A percentile compares a stretch with the other conserved stretches of the same genome.
Evolutionary conservation across 2,329 filamentous ascomycete genomes (phyloP).

Genomic region (Microcyclosporella mali): DNA sequence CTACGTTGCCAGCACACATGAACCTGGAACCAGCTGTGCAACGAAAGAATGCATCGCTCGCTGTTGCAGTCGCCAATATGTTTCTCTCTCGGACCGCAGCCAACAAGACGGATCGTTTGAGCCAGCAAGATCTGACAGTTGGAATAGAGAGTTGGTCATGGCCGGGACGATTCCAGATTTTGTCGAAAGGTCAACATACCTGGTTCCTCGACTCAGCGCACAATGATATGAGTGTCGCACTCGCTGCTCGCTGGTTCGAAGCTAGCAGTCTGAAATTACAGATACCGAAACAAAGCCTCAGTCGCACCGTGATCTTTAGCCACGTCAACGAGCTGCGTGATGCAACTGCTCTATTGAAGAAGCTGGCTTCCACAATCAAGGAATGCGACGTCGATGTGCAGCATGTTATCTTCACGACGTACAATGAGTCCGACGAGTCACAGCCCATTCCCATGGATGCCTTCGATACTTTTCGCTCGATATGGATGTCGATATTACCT

Average conservation of each 20-base stretch:
- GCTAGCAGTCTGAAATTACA: conserved; percentile 1
- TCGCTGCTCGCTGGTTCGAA: conserved; percentile 36
- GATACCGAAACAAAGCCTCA: no score
- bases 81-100: background rate
- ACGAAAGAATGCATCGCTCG: background rate
- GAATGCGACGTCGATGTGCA: conserved; percentile 8
- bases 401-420: conserved; percentile 25
- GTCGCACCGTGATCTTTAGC: conserved; percentile 21
- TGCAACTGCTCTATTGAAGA: conserved; percentile 11
- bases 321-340: conserved; percentile 25
- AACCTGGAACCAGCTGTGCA: background rate
- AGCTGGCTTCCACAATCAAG: conserved; percentile 14
- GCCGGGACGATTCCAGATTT: background rate
- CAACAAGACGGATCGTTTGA: no score
- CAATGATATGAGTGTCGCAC: conserved; percentile 37
- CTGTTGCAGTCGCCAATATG: background rate
- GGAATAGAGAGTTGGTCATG: background rate
- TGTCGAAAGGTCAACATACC: conserved; percentile 1
- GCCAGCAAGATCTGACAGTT: background rate
- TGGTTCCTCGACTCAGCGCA: conserved; percentile 43
- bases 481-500: conserved; percentile 3
- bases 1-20: background rate
- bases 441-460: background rate
- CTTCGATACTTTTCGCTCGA: conserved; percentile 4
- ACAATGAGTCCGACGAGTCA: conserved; percentile 11